Evolutionary conservation across 225 moss, liverwort and hornwort genomes (phyloP), one percentile per base, ranked within the genome.

Genomic region (Anthoceros angustus): DNA sequence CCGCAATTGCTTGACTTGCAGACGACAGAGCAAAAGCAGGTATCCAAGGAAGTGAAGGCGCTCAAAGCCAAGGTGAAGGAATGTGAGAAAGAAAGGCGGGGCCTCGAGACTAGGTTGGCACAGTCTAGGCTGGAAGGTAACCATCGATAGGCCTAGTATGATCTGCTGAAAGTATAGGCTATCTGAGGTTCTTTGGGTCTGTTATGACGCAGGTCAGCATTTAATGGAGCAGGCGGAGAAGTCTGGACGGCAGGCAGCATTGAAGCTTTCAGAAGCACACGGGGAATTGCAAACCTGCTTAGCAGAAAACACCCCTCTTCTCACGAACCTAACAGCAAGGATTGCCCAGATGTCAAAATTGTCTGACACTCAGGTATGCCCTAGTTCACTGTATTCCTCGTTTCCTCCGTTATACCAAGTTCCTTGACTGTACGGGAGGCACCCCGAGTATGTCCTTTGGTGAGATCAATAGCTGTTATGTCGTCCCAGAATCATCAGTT

Each of bases 191-290:
- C 7, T 18, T 55, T 15, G 48, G 43, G 25, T 6, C 55, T 50
- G 4, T 39, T 25, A 15, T 12, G 38, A 71, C 64, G 20, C 77
- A 85, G 85, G 79, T 76, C 85, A 82, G 71, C 85, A 85, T 65
- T 75, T 77, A 82, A 45, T 71, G 62, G 82, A 82, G 62, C 82
- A 79, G 39, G 76, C 73, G 60, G 85, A 85, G 70, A 85, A 85
- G 67, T 32, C 82, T 72, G 80, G 82, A 77, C 77, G 76, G 48
- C 85, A 85, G 61, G 71, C 43, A 4, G 71, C 71, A 18, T 65
- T 42, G 41, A 82, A 70, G 42, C 64, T 82, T 40, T 74, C 73
- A 69, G 82, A 82, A 49, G 79, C 75, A 7, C 61, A 67, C 40
- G 73, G 72, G 71, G 85, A 85, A 72, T 73, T 82, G 55, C 70